Conservation (phyloP, 106 monocot species). For the Triglochin maritima region DNA sequence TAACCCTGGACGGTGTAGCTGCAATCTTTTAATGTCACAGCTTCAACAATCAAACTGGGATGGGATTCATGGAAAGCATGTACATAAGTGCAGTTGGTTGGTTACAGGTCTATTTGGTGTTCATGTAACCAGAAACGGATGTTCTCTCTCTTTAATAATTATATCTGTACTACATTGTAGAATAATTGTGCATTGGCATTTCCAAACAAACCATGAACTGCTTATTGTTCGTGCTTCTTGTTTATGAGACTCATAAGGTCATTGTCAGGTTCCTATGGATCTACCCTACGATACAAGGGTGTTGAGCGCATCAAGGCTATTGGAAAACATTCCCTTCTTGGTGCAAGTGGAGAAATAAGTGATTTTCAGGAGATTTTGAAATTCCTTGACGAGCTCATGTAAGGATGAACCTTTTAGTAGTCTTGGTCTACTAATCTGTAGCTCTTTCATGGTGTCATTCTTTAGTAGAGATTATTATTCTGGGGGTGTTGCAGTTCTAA, state of each 20-base stretch:
- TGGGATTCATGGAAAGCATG: neutral
- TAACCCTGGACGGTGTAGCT: too few species aligned
- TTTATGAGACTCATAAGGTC: neutral
- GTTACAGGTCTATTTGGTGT: neutral
- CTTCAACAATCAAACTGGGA: neutral
- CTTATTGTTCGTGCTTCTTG: neutral
- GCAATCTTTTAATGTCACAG: too few species aligned
- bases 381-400: slow-evolving; percentile 80
- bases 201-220: neutral
- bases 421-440: neutral
- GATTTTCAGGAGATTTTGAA: slow-evolving; percentile 85
- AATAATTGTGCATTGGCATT: too few species aligned
- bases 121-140: neutral
- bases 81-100: neutral
- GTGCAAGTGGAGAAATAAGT: slow-evolving; percentile 87
- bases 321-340: slow-evolving; percentile 77
- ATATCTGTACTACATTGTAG: neutral
- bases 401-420: slow-evolving; percentile 14
- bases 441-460: neutral
- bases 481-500: neutral
- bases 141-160: neutral
- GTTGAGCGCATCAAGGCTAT: slow-evolving; percentile 68
- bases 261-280: slow-evolving; percentile 69
- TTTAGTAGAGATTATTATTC: neutral
- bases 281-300: slow-evolving; percentile 77